A percentile compares a stretch with the other conserved stretches of the same genome.
Evolutionary conservation across 2,329 filamentous ascomycete genomes (phyloP).

Genomic region (Raffaelea albimanens): DNA sequence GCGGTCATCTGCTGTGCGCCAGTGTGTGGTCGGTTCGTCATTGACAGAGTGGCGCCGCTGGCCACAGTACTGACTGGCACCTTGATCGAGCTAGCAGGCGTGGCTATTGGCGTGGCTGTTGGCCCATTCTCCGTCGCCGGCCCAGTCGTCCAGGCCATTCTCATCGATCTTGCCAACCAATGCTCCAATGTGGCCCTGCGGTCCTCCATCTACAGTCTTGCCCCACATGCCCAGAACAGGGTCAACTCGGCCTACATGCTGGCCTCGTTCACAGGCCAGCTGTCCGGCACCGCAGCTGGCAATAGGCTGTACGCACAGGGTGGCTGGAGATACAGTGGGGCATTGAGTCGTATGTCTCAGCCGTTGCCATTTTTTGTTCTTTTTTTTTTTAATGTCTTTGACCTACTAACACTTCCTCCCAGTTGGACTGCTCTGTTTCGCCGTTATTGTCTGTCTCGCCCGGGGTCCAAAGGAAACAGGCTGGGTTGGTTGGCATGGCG

Average conservation of each 20-base stretch:
- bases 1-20: conserved; percentile 59
- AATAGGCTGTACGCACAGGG: conserved; percentile 41
- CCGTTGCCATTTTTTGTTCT: not conserved
- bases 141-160: conserved; percentile 61
- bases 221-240: conserved; percentile 61
- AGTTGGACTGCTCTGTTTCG: conserved; percentile 28
- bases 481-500: conserved; percentile 33
- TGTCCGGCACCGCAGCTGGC: conserved; percentile 57
- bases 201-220: conserved; percentile 59
- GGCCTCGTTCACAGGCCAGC: conserved; percentile 62
- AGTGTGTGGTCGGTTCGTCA: conserved; percentile 59
- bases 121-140: conserved; percentile 59
- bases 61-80: conserved; percentile 58
- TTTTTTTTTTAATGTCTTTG: not conserved
- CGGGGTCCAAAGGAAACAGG: conserved; percentile 29
- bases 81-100: conserved; percentile 47
- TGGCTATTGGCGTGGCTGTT: conserved; percentile 59
- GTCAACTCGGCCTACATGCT: conserved; percentile 82
- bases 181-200: conserved; percentile 67
- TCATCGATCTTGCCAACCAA: conserved; percentile 64
- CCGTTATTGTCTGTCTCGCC: conserved; percentile 24
- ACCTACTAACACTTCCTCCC: not conserved
- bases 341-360: conserved; percentile 24
- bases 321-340: conserved; percentile 40
- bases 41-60: conserved; percentile 60